Percentiles rank a stretch among this genome's conserved stretches.
Conservation (phyloP, 2,329 filamentous ascomycete species). For the Dactylonectria estremocensis region DNA sequence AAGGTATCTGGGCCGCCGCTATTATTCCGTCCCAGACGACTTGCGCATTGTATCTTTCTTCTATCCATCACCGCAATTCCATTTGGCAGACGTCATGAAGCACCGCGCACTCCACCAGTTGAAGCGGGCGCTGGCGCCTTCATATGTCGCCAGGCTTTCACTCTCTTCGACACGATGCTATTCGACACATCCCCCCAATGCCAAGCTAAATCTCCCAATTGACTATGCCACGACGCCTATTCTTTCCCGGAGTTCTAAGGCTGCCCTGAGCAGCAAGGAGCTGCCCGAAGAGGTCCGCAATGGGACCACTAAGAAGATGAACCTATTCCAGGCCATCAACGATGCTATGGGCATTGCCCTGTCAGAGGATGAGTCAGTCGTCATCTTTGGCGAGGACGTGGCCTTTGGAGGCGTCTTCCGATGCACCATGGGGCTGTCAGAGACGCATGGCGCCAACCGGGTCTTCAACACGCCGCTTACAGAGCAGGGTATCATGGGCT, state of each 20-base stretch:
- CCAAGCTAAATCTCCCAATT: constrained; percentile 84
- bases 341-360: constrained; percentile 88
- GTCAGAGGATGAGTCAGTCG: constrained; percentile 84
- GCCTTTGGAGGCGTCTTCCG: constrained; percentile 97
- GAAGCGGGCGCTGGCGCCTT: constrained; percentile 46
- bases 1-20: constrained; percentile 39
- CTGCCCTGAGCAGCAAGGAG: constrained; percentile 80
- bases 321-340: constrained; percentile 95
- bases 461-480: constrained; percentile 97
- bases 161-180: constrained; percentile 56
- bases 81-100: constrained; percentile 50
- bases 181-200: constrained; percentile 72
- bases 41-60: constrained; percentile 28
- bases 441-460: constrained; percentile 87
- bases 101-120: constrained; percentile 51
- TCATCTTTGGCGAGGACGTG: constrained; percentile 97
- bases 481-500: constrained; percentile 95
- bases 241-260: constrained; percentile 83
- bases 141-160: constrained; percentile 35
- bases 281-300: constrained; percentile 76
- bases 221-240: constrained; percentile 89
- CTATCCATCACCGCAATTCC: constrained; percentile 22
- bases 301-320: constrained; percentile 86
- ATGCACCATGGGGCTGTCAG: constrained; percentile 91
- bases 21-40: constrained; percentile 34